Conservation (phyloP, 2,329 filamentous ascomycete genomes). For the Leptographium flavum region DNA sequence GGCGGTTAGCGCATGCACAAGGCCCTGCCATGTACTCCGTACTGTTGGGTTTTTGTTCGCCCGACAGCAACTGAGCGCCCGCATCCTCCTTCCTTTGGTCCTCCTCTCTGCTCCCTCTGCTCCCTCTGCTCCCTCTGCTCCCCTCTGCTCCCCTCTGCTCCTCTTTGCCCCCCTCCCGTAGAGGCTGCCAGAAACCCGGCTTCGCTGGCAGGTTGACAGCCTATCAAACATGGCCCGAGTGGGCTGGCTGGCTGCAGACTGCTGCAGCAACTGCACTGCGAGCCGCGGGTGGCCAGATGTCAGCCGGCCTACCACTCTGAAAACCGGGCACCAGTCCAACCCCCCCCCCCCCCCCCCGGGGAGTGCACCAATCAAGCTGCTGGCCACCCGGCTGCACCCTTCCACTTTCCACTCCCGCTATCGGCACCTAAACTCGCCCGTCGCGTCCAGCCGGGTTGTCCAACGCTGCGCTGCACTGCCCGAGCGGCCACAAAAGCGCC, state of each 20-base stretch:
- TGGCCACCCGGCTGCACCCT: background rate
- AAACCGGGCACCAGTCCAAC: background rate
- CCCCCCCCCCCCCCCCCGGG: background rate
- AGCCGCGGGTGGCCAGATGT: background rate
- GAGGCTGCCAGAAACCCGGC: background rate
- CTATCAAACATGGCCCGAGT: background rate
- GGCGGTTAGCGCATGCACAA: too few species aligned
- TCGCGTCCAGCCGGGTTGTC: background rate
- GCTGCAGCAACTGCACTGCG: too few species aligned
- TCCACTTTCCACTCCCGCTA: background rate
- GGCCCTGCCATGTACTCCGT: too few species aligned
- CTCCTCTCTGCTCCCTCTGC: background rate
- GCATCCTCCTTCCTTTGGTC: background rate
- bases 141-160: background rate
- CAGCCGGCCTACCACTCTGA: background rate
- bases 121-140: background rate
- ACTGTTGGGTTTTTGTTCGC: too few species aligned
- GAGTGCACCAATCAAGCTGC: background rate
- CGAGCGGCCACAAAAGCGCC: too few species aligned
- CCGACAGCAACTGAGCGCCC: too few species aligned
- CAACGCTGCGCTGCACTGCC: too few species aligned
- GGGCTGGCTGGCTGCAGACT: too few species aligned
- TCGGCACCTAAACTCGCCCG: background rate
- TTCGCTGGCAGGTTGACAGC: background rate
- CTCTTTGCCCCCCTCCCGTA: background rate